Conservation (phyloP, 768 basidiomycete species). For the Boletus bicolor region DNA sequence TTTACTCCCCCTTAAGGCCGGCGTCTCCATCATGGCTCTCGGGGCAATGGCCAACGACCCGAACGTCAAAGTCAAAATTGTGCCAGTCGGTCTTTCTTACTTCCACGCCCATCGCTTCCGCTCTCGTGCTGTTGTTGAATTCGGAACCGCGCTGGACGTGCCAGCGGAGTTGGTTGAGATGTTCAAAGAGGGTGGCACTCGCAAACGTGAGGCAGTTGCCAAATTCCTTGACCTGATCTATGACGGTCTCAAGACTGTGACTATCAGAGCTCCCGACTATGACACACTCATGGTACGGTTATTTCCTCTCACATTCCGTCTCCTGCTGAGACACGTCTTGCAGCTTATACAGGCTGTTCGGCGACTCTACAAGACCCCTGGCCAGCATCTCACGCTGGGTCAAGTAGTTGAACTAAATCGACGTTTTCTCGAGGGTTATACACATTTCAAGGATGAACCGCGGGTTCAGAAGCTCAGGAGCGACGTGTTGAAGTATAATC, state of each 20-base stretch:
- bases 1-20: constrained; percentile 93
- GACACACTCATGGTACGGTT: constrained; percentile 92
- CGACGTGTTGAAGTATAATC: constrained; percentile 88
- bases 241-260: constrained; percentile 92
- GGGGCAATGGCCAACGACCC: constrained; percentile 96
- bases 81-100: constrained; percentile 76
- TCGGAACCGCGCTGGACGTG: constrained; percentile 89
- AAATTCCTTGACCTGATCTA: constrained; percentile 90
- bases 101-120: constrained; percentile 86
- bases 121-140: constrained; percentile 95
- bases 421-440: constrained; percentile 89
- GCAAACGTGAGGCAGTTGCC: constrained; percentile 87
- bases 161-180: constrained; percentile 83
- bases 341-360: constrained; percentile 95
- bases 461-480: constrained; percentile 75
- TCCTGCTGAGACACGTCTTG: constrained; percentile 2
- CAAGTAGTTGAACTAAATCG: constrained; percentile 95
- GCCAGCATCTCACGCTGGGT: constrained; percentile 88
- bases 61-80: constrained; percentile 83
- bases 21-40: constrained; percentile 96
- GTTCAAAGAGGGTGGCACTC: constrained; percentile 85
- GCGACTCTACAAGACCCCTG: constrained; percentile 89
- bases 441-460: constrained; percentile 89
- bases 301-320: background rate
- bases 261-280: constrained; percentile 92